A percentile compares a stretch with the other conserved stretches of the same genome.
phyloP scores from a whole-genome alignment of 2,329 filamentous ascomycete genomes.

The Nothophaeocryptopus gaeumannii region DNA sequence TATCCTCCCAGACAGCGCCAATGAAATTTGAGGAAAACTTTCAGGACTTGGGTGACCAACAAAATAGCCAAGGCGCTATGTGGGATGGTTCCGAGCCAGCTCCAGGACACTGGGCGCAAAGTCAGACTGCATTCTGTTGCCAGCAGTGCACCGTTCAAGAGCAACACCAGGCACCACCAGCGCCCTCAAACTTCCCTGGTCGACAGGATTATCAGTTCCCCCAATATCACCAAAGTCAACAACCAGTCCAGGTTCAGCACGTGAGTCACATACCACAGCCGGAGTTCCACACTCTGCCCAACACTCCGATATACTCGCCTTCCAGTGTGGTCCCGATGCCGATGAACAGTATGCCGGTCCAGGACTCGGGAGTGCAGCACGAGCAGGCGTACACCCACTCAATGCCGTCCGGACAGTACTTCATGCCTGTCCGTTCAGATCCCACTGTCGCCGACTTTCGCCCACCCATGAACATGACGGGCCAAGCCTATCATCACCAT shows the following conservation, averaged over 20 bases:
- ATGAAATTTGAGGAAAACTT: no score
- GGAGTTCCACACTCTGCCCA: slow-evolving; percentile 23
- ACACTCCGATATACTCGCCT: slow-evolving; percentile 20
- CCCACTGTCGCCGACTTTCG: slow-evolving; percentile 12
- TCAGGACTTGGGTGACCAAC: no score
- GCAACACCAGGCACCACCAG: slow-evolving; percentile 3
- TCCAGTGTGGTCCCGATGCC: slow-evolving; percentile 12
- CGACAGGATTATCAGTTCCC: slow-evolving; percentile 16
- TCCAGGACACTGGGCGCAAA: no score
- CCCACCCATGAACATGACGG: slow-evolving; percentile 6
- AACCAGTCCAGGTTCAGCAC: slow-evolving; percentile 19
- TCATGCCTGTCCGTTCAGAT: slow-evolving; percentile 16
- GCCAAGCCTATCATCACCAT: slow-evolving; percentile 8
- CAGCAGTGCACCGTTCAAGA: slow-evolving; percentile 6
- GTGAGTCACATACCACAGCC: slow-evolving; percentile 22
- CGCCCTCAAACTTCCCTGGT: slow-evolving; percentile 11
- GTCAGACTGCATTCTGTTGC: background rate
- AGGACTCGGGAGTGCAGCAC: background rate
- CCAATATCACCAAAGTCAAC: slow-evolving; percentile 11
- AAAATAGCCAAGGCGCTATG: no score
- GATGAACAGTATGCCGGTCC: slow-evolving; percentile 9
- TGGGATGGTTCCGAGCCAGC: no score
- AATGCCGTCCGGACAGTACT: slow-evolving; percentile 16
- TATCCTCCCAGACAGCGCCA: no score
- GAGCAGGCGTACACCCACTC: slow-evolving; percentile 6